Conservation (phyloP, 2,329 filamentous ascomycete genomes). For the Colletotrichum magnum region DNA sequence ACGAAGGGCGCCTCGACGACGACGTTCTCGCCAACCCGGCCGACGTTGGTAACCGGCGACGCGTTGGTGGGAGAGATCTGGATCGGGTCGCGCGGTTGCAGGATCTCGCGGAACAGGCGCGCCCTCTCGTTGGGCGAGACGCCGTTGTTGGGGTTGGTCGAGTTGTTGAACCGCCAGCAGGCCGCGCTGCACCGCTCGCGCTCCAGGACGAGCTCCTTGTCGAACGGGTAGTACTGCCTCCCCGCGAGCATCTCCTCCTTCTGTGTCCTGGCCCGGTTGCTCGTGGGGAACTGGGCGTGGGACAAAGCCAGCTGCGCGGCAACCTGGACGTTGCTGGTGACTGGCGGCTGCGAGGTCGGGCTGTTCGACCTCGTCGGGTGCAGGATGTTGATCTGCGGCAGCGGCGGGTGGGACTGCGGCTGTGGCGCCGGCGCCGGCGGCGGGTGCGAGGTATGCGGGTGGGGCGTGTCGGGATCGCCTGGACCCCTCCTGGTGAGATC, state of each 20-base stretch:
- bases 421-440: no score
- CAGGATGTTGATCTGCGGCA: constrained; percentile 72
- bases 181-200: constrained; percentile 87
- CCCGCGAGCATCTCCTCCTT: constrained; percentile 92
- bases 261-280: constrained; percentile 69
- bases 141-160: constrained; percentile 80
- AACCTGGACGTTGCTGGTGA: constrained; percentile 63
- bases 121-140: constrained; percentile 78
- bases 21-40: constrained; percentile 80
- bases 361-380: constrained; percentile 66
- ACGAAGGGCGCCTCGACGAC: constrained; percentile 89
- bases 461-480: constrained; percentile 68
- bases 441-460: constrained; percentile 52
- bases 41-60: constrained; percentile 67
- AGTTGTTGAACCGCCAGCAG: constrained; percentile 89
- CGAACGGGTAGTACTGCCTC: constrained; percentile 83
- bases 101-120: constrained; percentile 79
- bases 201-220: constrained; percentile 83
- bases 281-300: constrained; percentile 64
- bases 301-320: constrained; percentile 73
- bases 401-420: constrained; percentile 43
- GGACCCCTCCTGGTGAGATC: constrained; percentile 62
- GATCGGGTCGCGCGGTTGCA: constrained; percentile 73
- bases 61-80: constrained; percentile 69
- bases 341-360: constrained; percentile 54